Base-by-base conservation (phyloP, 768 basidiomycete species). In the Tricholoma sp. region DNA sequence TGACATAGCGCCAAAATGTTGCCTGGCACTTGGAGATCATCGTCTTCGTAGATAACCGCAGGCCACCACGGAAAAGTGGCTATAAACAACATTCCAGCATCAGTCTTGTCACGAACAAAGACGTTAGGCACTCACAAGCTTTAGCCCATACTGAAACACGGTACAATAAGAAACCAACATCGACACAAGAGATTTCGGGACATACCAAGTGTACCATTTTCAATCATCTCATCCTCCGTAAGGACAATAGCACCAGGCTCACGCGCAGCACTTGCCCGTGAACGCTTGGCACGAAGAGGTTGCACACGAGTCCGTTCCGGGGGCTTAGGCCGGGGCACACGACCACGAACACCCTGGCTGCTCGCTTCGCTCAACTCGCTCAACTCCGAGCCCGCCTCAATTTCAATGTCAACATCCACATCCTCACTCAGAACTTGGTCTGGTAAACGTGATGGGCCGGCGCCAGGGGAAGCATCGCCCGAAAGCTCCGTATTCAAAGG, bases 21-120 rank as follows among this genome's bases (percentile, higher is more conserved):
- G 21, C 52, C 43, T 34, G 88, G 88, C n/a, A 93, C 79, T 0
- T 67, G 68, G 1, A 74, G 69, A 49, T 87, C 82, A 39, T 85
- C 82, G 8, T 81, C 78, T 22, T 85, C 83, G 52, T 79, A 86
- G 14, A 94, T 80, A 8, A 89, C 83, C 8, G 86, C 94, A 39
- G 94, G 91, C 86, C 89, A 96, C 85, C 86, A 95, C 1, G 94
- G 94, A 63, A 77, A 94, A 0, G 85, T 80, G 34, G 75, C 91
- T 91, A 56, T 21, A 51, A 49, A 52, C 50, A 62, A 16, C 50
- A 50, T 54, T 49, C 43, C 45, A 47, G 19, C 18, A 46, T 18
- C 5, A 27, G 41, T 45, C 52, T 21, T 8, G 18, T 34, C 50
- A 54, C n/a, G 32, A 32, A 56, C 18, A 46, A 16, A n/a, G 27